phyloP scores from a whole-genome alignment of 768 basidiomycete species.

The Psilocybe cubensis region DNA sequence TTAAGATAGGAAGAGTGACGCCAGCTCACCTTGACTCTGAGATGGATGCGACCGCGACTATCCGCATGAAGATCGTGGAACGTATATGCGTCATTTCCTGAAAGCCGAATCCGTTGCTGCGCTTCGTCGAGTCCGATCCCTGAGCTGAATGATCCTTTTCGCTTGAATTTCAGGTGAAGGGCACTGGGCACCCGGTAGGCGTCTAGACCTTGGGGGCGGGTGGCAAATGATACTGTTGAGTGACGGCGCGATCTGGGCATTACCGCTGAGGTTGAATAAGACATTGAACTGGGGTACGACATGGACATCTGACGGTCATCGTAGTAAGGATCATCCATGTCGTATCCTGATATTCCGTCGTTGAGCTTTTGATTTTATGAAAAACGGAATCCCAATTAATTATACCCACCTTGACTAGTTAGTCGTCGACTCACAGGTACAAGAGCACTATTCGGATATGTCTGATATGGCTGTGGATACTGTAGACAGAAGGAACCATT shows the following conservation, averaged over 20 bases:
- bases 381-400: neutral
- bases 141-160: conserved; percentile 65
- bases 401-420: conserved; percentile 42
- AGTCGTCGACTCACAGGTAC: conserved; percentile 44
- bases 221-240: conserved; percentile 53
- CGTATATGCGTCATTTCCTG: conserved; percentile 64
- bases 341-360: conserved; percentile 41
- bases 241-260: conserved; percentile 49
- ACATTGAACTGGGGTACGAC: conserved; percentile 35
- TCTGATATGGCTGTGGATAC: conserved; percentile 52
- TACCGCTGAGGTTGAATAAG: conserved; percentile 29
- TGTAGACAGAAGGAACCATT: conserved; percentile 16
- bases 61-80: conserved; percentile 71
- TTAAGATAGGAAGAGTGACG: neutral
- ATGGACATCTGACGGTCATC: conserved; percentile 46
- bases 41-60: conserved; percentile 55
- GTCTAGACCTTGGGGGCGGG: conserved; percentile 40
- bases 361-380: neutral
- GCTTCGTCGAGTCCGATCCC: conserved; percentile 74
- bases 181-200: conserved; percentile 52
- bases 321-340: conserved; percentile 63
- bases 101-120: conserved; percentile 63
- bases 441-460: conserved; percentile 42
- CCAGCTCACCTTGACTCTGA: conserved; percentile 61
- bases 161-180: conserved; percentile 70